phyloP scores from a whole-genome alignment of 2,329 filamentous ascomycete genomes.

The Albifimbria verrucaria region DNA sequence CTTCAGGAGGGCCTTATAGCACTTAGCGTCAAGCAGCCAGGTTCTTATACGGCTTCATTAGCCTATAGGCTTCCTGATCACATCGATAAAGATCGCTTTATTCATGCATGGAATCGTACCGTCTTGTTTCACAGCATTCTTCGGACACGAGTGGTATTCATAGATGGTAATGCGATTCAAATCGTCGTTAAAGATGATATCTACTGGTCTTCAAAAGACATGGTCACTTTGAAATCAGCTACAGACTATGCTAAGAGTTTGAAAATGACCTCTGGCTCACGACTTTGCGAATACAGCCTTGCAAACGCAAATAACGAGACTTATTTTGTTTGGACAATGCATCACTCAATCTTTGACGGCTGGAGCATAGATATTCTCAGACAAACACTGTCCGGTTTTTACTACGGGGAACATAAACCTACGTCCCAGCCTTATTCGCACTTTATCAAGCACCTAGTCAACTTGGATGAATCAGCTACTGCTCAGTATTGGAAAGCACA shows the following conservation, averaged over 20 bases:
- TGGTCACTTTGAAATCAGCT: too few relatives aligned
- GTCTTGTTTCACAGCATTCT: neutral
- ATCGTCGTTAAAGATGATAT: too few relatives aligned
- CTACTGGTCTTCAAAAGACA: too few relatives aligned
- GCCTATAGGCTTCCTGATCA: neutral
- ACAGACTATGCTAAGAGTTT: neutral
- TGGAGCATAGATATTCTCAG: conserved; percentile 41
- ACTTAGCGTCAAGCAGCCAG: neutral
- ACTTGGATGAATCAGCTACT: too few relatives aligned
- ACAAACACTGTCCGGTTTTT: conserved; percentile 5
- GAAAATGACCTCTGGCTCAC: neutral
- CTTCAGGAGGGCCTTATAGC: conserved; percentile 4
- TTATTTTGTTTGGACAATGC: conserved; percentile 13
- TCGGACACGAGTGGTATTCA: too few relatives aligned
- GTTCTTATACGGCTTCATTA: neutral
- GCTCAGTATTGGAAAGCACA: too few relatives aligned
- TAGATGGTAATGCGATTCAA: too few relatives aligned
- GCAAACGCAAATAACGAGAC: neutral
- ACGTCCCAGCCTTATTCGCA: conserved; percentile 28
- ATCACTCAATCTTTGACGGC: conserved; percentile 48
- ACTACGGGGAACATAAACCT: neutral
- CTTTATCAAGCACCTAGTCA: conserved; percentile 39
- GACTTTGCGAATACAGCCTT: neutral
- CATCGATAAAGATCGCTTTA: neutral
- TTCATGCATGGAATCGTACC: neutral